A percentile compares a stretch with the other conserved stretches of the same genome.
Evolutionary conservation across 306 rosid species (phyloP).

Genomic region (Lupinus albus): DNA sequence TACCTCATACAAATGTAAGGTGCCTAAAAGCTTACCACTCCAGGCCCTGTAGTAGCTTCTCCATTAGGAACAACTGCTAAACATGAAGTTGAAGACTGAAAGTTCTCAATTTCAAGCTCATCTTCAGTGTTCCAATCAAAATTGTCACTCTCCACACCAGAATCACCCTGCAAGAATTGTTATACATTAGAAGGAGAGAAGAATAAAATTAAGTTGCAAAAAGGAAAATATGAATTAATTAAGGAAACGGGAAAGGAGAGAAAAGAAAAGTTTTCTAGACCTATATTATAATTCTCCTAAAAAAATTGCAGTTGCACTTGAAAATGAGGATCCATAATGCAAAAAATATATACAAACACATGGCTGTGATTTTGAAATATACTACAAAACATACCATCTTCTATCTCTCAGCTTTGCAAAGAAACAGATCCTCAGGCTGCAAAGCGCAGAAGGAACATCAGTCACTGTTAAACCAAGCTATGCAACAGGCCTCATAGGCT

Average conservation of each 20-base stretch:
- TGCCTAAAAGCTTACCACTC: slow-evolving; percentile 50
- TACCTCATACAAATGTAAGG: not conserved
- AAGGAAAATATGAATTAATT: not conserved
- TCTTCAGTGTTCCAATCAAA: slow-evolving; percentile 90
- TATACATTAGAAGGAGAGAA: slow-evolving; percentile 28
- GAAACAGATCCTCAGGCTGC: slow-evolving; percentile 37
- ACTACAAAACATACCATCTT: slow-evolving; percentile 48
- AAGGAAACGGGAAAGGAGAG: not conserved
- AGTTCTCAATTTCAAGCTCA: slow-evolving; percentile 74
- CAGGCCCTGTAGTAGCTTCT: slow-evolving; percentile 47
- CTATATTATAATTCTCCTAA: slow-evolving; percentile 14
- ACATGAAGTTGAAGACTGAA: slow-evolving; percentile 53
- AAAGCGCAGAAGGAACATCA: slow-evolving; percentile 28
- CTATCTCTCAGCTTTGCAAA: slow-evolving; percentile 33
- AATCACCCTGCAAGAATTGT: slow-evolving; percentile 58
- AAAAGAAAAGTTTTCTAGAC: not conserved
- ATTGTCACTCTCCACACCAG: slow-evolving; percentile 58
- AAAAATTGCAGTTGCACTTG: not conserved
- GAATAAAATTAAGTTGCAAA: slow-evolving; percentile 13
- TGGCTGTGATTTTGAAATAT: slow-evolving; percentile 28
- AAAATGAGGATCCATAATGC: slow-evolving; percentile 36
- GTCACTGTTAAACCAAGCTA: slow-evolving; percentile 3
- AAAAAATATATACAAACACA: slow-evolving; percentile 3
- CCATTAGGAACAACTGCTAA: slow-evolving; percentile 55
- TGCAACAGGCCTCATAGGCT: slow-evolving; percentile 1